phyloP scores from a whole-genome alignment of 805 yeast genomes.

The Schwanniomyces occidentalis region DNA sequence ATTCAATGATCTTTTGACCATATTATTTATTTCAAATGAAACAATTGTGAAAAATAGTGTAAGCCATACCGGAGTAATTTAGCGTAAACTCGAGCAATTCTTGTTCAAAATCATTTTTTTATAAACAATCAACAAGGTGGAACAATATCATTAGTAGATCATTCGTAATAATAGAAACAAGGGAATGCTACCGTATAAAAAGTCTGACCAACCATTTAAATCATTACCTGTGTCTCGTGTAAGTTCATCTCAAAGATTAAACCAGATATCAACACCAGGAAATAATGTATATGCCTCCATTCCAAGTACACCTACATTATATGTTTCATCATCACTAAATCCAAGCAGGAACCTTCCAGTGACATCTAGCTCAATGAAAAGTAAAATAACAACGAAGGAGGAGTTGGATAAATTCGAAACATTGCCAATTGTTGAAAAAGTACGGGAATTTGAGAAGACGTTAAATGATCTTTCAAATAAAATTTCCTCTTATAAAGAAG shows the following conservation, averaged over 20 bases:
- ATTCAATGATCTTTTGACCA: conserved; percentile 5
- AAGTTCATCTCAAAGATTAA: conserved; percentile 31
- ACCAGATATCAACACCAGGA: conserved; percentile 19
- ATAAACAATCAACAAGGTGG: too few relatives aligned
- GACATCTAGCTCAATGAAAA: conserved; percentile 16
- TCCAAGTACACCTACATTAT: conserved; percentile 29
- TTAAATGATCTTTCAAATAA: conserved; percentile 28
- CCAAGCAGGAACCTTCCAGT: conserved; percentile 33
- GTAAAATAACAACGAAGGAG: conserved; percentile 19
- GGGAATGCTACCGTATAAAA: conserved; percentile 29
- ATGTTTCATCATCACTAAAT: conserved; percentile 39
- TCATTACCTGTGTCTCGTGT: conserved; percentile 40
- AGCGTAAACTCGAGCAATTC: too few relatives aligned
- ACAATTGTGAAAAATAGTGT: too few relatives aligned
- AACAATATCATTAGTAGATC: too few relatives aligned
- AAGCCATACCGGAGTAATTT: too few relatives aligned
- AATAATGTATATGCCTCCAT: conserved; percentile 16
- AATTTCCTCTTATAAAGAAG: conserved; percentile 35
- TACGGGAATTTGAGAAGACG: conserved; percentile 30
- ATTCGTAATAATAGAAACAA: too few relatives aligned
- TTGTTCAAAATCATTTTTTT: too few relatives aligned
- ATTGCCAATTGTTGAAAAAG: conserved; percentile 31
- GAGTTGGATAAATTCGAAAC: conserved; percentile 29
- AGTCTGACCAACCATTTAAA: conserved; percentile 24
- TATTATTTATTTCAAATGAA: too few relatives aligned